Evolutionary conservation across 2,329 filamentous ascomycete species (phyloP).

Genomic region (Polytolypa hystricis): DNA sequence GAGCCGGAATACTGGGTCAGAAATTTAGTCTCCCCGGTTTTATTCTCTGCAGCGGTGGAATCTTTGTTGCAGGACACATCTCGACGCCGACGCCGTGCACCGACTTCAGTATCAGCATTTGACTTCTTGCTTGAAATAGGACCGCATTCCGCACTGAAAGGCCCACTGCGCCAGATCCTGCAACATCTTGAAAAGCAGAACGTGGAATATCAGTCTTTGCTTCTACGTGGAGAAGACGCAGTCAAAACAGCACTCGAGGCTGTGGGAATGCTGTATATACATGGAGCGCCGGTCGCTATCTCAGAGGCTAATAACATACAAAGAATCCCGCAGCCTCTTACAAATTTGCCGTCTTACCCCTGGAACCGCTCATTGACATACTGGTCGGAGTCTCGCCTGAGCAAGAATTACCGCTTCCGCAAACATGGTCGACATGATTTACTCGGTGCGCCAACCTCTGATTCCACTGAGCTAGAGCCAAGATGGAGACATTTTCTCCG

Average conservation of each 20-base stretch:
- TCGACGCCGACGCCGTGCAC: background rate
- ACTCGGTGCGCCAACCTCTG: conserved; percentile 19
- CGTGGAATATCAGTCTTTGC: conserved; percentile 15
- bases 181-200: background rate
- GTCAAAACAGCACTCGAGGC: conserved; percentile 13
- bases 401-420: conserved; percentile 17
- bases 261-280: conserved; percentile 14
- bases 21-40: conserved; percentile 13
- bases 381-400: conserved; percentile 19
- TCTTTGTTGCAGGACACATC: background rate
- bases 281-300: conserved; percentile 6
- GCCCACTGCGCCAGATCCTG: conserved; percentile 3
- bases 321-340: conserved; percentile 11
- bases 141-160: conserved; percentile 4
- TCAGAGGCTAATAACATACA: conserved; percentile 9
- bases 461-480: conserved; percentile 17
- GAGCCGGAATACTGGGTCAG: conserved; percentile 12
- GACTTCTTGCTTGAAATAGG: conserved; percentile 6
- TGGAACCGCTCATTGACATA: conserved; percentile 19
- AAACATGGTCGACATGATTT: conserved; percentile 20
- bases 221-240: conserved; percentile 17
- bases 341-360: conserved; percentile 20
- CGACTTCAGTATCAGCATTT: conserved; percentile 3
- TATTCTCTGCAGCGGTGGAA: conserved; percentile 8
- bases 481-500: conserved; percentile 23